phyloP scores from a whole-genome alignment of 1,284 basidiomycete genomes.

The Trichosporon faecale region DNA sequence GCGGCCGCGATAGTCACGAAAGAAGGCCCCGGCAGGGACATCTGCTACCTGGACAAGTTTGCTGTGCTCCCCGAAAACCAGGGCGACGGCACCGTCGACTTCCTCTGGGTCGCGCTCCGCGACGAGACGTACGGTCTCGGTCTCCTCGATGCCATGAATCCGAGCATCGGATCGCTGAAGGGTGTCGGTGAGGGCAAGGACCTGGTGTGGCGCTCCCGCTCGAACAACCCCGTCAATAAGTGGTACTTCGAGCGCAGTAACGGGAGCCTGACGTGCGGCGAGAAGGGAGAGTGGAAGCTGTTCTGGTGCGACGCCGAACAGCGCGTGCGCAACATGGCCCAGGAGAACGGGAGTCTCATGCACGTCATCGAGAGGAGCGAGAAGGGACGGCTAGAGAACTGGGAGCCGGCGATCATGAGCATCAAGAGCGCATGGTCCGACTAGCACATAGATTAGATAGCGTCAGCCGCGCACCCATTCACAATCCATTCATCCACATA shows the following conservation, averaged over 20 bases:
- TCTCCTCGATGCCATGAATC: slow-evolving; percentile 87
- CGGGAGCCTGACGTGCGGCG: slow-evolving; percentile 63
- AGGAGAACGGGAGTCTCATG: slow-evolving; percentile 51
- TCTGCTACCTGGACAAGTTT: slow-evolving; percentile 98
- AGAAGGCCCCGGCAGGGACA: slow-evolving; percentile 58
- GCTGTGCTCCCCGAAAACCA: slow-evolving; percentile 91
- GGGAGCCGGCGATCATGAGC: slow-evolving; percentile 69
- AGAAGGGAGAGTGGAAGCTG: slow-evolving; percentile 71
- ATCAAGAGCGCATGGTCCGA: slow-evolving; percentile 76
- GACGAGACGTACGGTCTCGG: slow-evolving; percentile 98
- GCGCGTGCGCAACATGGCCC: slow-evolving; percentile 40
- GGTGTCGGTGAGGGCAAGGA: slow-evolving; percentile 88
- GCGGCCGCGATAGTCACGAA: slow-evolving; percentile 93
- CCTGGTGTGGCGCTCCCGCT: slow-evolving; percentile 89
- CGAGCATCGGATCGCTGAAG: slow-evolving; percentile 80
- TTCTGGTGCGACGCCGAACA: slow-evolving; percentile 98
- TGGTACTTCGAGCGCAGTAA: slow-evolving; percentile 98
- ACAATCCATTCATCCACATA: background rate
- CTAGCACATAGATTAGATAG: background rate
- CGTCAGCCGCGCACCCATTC: background rate
- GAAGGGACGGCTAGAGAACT: slow-evolving; percentile 66
- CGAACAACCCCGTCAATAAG: slow-evolving; percentile 94
- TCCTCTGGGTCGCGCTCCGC: slow-evolving; percentile 96
- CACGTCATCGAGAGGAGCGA: slow-evolving; percentile 81
- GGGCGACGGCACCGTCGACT: slow-evolving; percentile 98